These are phyloP conservation scores for Sclerotinia sclerotiorum DNA, from an alignment of 2,329 filamentous ascomycete genomes.

Conservation along the genomic window DNA sequence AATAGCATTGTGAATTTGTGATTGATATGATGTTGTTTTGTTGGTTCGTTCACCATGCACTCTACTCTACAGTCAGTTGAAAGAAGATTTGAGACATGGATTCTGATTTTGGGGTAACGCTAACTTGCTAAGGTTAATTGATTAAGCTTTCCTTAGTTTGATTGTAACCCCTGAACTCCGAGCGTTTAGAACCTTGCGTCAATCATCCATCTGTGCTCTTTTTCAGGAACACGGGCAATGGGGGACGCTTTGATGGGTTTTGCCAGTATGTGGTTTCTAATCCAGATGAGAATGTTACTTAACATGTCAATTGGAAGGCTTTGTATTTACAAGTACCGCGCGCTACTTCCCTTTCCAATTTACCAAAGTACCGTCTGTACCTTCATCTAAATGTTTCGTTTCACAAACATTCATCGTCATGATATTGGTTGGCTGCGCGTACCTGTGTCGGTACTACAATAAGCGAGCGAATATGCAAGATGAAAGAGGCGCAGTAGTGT, in stretches of 20 bases:
- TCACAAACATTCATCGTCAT: not conserved
- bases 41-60: not conserved
- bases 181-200: conserved; percentile 19
- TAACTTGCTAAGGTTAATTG: not conserved
- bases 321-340: conserved; percentile 6
- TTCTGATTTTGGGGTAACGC: not conserved
- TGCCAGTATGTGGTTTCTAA: not conserved
- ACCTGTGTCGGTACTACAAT: not conserved
- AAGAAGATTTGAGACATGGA: conserved; percentile 10
- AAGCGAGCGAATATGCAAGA: conserved; percentile 5
- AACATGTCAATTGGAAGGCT: not conserved
- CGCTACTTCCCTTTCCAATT: conserved; percentile 9
- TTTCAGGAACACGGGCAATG: not conserved
- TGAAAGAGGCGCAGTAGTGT: conserved; percentile 4
- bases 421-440: conserved; percentile 1
- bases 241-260: conserved; percentile 14
- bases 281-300: not conserved
- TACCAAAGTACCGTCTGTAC: not conserved
- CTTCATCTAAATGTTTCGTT: conserved; percentile 8
- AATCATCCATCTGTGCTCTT: conserved; percentile 10
- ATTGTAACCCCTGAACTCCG: conserved; percentile 17
- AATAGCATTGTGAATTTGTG: not conserved
- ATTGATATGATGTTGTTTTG: not conserved
- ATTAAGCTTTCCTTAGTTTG: conserved; percentile 13
- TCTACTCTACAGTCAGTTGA: not conserved